phyloP scores from a whole-genome alignment of 345 rosid genomes.

The Adansonia digitata region DNA sequence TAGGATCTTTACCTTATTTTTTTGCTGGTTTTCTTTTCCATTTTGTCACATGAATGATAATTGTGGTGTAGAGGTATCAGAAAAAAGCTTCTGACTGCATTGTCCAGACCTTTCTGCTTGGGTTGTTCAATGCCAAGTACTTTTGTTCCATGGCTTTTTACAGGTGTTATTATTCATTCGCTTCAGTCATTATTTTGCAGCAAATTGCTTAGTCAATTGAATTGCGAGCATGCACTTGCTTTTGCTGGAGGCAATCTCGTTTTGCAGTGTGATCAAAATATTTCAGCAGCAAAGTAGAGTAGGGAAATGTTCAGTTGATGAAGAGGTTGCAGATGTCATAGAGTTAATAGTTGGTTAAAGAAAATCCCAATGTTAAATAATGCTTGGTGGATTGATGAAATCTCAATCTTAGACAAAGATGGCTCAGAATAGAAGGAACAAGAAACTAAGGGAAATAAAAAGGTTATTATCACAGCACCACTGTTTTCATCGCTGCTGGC shows the following conservation, averaged over 20 bases:
- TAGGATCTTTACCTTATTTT: not conserved
- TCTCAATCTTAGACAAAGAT: constrained; percentile 18
- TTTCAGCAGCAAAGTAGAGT: constrained; percentile 27
- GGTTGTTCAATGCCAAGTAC: not conserved
- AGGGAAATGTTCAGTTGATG: constrained; percentile 17
- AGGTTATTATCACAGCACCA: constrained; percentile 16
- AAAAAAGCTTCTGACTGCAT: not conserved
- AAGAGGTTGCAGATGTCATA: constrained; percentile 26
- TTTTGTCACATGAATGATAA: too few species aligned
- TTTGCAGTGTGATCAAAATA: constrained; percentile 28
- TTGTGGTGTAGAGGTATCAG: not conserved
- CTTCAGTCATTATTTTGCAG: constrained; percentile 23
- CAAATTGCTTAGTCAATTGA: constrained; percentile 27
- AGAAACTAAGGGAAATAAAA: not conserved
- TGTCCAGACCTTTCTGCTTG: not conserved
- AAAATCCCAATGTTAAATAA: constrained; percentile 11
- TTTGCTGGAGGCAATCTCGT: constrained; percentile 29
- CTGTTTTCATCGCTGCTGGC: constrained; percentile 20
- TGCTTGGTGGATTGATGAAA: constrained; percentile 25
- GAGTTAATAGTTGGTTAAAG: constrained; percentile 34
- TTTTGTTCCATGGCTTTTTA: too few species aligned
- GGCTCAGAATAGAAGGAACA: constrained; percentile 18
- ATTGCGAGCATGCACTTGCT: constrained; percentile 38
- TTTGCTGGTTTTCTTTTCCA: not conserved
- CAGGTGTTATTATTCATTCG: not conserved